Conservation (phyloP, 768 basidiomycete genomes). For the Psilocybe tampanensis region DNA sequence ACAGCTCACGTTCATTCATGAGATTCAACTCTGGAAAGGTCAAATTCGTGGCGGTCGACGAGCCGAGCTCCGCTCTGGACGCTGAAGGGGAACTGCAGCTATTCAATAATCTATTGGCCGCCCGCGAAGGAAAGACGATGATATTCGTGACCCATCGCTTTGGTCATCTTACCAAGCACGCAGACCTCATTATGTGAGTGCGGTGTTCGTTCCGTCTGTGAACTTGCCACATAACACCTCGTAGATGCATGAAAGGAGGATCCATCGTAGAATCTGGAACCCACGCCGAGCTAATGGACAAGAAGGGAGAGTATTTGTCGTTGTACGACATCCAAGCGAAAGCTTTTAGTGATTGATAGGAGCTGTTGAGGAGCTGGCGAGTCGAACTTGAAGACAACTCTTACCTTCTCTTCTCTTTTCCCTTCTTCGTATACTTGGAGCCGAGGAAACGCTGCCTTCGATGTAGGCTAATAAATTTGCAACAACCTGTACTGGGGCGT, state of each 20-base stretch:
- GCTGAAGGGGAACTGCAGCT: conserved; percentile 54
- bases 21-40: conserved; percentile 40
- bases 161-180: conserved; percentile 49
- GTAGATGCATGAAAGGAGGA: conserved; percentile 49
- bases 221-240: background rate
- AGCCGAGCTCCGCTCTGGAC: conserved; percentile 61
- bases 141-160: conserved; percentile 62
- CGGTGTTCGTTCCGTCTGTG: background rate
- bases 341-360: conserved; percentile 24
- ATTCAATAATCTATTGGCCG: conserved; percentile 39
- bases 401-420: too few species aligned
- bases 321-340: conserved; percentile 42
- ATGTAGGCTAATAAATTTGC: too few species aligned
- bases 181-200: conserved; percentile 54
- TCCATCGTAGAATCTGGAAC: conserved; percentile 40
- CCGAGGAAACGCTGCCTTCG: too few species aligned
- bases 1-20: conserved; percentile 51
- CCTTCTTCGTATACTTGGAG: too few species aligned
- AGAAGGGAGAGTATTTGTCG: conserved; percentile 40
- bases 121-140: conserved; percentile 51
- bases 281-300: conserved; percentile 40
- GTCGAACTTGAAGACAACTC: too few species aligned
- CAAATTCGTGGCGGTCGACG: conserved; percentile 56
- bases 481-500: too few species aligned
- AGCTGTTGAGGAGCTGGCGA: too few species aligned